Evolutionary conservation across 1,284 basidiomycete species (phyloP).

Genomic region (Trichosporon faecale): DNA sequence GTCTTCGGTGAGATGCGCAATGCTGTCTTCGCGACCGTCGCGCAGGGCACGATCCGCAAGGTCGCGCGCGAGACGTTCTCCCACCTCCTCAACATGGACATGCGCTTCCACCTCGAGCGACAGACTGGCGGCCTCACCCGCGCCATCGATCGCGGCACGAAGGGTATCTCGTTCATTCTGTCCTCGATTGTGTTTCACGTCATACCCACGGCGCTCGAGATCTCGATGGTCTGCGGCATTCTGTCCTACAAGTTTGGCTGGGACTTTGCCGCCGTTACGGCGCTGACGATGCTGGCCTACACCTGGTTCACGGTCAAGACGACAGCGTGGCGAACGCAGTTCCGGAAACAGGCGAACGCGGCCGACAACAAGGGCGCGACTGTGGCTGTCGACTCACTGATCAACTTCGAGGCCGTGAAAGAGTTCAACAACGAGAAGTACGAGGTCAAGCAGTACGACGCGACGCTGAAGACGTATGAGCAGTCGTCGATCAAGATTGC

Average conservation of each 20-base stretch:
- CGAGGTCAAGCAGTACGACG: conserved; percentile 89
- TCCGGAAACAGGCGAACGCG: conserved; percentile 90
- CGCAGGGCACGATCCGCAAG: conserved; percentile 87
- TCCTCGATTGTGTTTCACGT: conserved; percentile 94
- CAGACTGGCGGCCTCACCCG: conserved; percentile 94
- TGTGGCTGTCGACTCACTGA: conserved; percentile 87
- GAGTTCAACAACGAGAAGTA: conserved; percentile 96
- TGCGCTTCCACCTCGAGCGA: conserved; percentile 86
- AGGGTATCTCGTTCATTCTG: conserved; percentile 95
- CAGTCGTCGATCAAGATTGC: conserved; percentile 91
- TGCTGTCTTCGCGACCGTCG: conserved; percentile 93
- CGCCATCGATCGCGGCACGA: conserved; percentile 96
- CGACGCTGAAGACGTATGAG: conserved; percentile 81
- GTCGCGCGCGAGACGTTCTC: conserved; percentile 92
- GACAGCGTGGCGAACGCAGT: conserved; percentile 90
- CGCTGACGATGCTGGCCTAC: conserved; percentile 80
- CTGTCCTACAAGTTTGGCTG: conserved; percentile 97
- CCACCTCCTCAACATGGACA: conserved; percentile 83
- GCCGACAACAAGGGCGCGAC: conserved; percentile 96
- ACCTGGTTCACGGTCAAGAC: conserved; percentile 97
- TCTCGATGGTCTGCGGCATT: conserved; percentile 95
- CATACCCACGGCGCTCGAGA: conserved; percentile 91
- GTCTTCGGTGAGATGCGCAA: conserved; percentile 90
- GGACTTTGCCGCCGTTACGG: conserved; percentile 90
- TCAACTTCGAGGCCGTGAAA: conserved; percentile 99